phyloP scores from a whole-genome alignment of 208 protist species.

The Zelonia costaricensis region DNA sequence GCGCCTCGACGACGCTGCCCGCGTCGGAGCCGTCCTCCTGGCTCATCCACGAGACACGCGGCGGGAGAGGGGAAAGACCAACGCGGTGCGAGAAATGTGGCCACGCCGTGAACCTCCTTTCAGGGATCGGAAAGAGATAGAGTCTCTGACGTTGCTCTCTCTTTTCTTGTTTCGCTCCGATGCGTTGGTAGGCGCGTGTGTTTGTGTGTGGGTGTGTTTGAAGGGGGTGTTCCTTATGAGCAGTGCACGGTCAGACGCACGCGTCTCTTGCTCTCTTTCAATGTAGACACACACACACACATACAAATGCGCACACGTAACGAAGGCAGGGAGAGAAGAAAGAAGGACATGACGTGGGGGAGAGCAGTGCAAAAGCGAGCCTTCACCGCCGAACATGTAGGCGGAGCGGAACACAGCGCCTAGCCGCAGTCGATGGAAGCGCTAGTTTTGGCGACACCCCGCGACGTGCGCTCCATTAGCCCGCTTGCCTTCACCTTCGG shows the following conservation, averaged over 20 bases:
- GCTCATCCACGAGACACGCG: conserved; percentile 7
- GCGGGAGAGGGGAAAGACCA: neutral
- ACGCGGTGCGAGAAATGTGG: neutral
- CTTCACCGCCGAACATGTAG: too few species aligned
- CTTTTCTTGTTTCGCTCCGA: too few species aligned
- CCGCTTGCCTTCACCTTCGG: too few species aligned
- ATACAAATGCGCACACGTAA: neutral
- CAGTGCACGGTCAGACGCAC: neutral
- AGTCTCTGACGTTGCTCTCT: too few species aligned
- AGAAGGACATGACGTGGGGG: too few species aligned
- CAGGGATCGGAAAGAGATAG: neutral
- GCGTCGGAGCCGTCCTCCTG: conserved; percentile 18
- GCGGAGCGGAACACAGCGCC: too few species aligned
- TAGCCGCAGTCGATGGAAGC: too few species aligned
- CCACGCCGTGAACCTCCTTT: neutral
- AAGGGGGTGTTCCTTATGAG: neutral
- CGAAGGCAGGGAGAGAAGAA: neutral
- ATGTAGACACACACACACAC: neutral
- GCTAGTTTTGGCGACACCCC: too few species aligned
- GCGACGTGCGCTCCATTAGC: too few species aligned
- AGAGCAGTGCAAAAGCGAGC: too few species aligned
- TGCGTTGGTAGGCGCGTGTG: neutral
- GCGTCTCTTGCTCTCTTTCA: too few species aligned
- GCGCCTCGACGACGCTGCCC: conserved; percentile 15
- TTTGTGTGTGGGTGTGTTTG: neutral